Conservation (phyloP, 2,329 filamentous ascomycete genomes). For the Fusarium sp. region DNA sequence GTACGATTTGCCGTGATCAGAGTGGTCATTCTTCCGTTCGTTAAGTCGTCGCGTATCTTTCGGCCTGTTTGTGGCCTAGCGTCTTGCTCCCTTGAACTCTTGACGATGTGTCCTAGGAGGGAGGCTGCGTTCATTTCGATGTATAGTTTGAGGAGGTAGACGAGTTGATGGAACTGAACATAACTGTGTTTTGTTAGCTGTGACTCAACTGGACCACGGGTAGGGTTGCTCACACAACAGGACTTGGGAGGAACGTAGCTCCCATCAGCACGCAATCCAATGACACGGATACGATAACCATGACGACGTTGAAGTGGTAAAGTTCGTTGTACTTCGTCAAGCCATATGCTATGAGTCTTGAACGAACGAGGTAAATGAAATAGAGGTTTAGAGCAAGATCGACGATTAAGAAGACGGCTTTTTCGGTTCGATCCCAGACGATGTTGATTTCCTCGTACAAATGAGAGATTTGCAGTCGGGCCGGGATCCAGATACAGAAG, state of each 20-base stretch:
- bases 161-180: slow-evolving; percentile 38
- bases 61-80: background rate
- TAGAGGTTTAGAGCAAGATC: slow-evolving; percentile 37
- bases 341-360: slow-evolving; percentile 25
- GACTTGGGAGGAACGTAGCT: slow-evolving; percentile 36
- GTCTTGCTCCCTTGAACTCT: slow-evolving; percentile 16
- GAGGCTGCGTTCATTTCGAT: slow-evolving; percentile 38
- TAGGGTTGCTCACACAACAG: slow-evolving; percentile 23
- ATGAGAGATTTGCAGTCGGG: slow-evolving; percentile 28
- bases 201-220: background rate
- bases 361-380: slow-evolving; percentile 38
- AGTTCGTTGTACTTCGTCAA: slow-evolving; percentile 32
- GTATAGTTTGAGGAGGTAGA: slow-evolving; percentile 38
- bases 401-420: slow-evolving; percentile 31
- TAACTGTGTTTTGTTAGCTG: slow-evolving; percentile 23
- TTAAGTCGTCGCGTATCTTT: slow-evolving; percentile 13
- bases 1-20: slow-evolving; percentile 30
- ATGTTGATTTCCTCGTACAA: slow-evolving; percentile 37
- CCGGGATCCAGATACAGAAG: slow-evolving; percentile 39
- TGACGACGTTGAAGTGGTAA: slow-evolving; percentile 34
- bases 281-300: slow-evolving; percentile 32
- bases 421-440: slow-evolving; percentile 41
- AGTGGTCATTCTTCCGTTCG: slow-evolving; percentile 25
- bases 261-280: slow-evolving; percentile 37
- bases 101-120: slow-evolving; percentile 36